Conservation (phyloP, 768 basidiomycete species). For the Tricholoma saponaceum region DNA sequence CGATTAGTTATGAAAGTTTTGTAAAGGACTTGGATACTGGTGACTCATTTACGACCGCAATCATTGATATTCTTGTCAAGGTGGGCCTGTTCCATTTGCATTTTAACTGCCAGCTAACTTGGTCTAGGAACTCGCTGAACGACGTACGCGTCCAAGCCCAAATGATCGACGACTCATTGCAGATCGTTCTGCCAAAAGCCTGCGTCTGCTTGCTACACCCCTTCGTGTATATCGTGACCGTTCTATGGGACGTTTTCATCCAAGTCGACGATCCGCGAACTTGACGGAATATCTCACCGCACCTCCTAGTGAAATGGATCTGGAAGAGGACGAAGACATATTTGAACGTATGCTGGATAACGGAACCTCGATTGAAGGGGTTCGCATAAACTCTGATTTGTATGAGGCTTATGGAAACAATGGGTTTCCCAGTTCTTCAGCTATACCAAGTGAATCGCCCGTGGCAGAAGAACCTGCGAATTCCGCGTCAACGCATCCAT, state of each 20-base stretch:
- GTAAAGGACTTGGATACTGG: slow-evolving; percentile 75
- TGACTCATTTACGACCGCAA: slow-evolving; percentile 73
- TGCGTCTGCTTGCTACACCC: slow-evolving; percentile 53
- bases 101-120: neutral
- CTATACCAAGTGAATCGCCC: slow-evolving; percentile 29
- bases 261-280: slow-evolving; percentile 36
- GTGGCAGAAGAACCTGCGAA: slow-evolving; percentile 28
- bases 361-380: slow-evolving; percentile 44
- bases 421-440: slow-evolving; percentile 10
- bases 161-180: slow-evolving; percentile 61
- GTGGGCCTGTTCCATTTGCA: slow-evolving; percentile 34
- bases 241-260: slow-evolving; percentile 26
- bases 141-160: slow-evolving; percentile 48
- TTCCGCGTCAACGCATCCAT: slow-evolving; percentile 20
- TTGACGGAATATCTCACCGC: slow-evolving; percentile 49
- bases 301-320: slow-evolving; percentile 51
- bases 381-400: slow-evolving; percentile 54
- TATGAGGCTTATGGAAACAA: slow-evolving; percentile 54
- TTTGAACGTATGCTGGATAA: slow-evolving; percentile 42
- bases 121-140: slow-evolving; percentile 71
- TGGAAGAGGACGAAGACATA: slow-evolving; percentile 69
- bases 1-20: slow-evolving; percentile 70
- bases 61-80: slow-evolving; percentile 76
- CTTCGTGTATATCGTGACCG: slow-evolving; percentile 50
- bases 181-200: slow-evolving; percentile 59